A percentile compares a stretch with the other conserved stretches of the same genome.
phyloP scores from a whole-genome alignment of 1,284 basidiomycete species.

The Boletus semigastroideus region DNA sequence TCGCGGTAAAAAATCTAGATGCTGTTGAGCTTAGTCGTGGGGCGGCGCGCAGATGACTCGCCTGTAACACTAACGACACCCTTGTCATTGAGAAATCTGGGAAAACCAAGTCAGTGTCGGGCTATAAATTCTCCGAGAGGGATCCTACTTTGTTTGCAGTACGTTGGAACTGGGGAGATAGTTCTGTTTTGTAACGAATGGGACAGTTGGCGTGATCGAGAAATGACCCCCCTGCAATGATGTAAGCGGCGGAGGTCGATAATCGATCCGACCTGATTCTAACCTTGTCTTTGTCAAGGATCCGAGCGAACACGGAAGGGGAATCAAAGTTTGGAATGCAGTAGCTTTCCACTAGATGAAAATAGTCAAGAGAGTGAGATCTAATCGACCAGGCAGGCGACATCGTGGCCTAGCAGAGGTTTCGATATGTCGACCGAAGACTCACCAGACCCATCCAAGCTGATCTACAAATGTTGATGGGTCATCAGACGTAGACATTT shows the following conservation, averaged over 20 bases:
- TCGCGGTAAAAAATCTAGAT: conserved; percentile 76
- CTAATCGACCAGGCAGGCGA: neutral
- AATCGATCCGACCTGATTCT: neutral
- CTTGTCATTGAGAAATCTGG: conserved; percentile 73
- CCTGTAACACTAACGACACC: conserved; percentile 82
- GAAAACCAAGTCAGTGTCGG: neutral
- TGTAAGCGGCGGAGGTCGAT: conserved; percentile 4
- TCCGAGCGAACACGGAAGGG: conserved; percentile 85
- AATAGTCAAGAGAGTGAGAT: conserved; percentile 4
- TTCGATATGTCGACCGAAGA: conserved; percentile 3
- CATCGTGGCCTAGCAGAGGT: neutral
- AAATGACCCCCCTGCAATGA: conserved; percentile 84
- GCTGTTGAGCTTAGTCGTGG: neutral
- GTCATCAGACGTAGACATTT: conserved; percentile 8
- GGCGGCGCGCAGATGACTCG: conserved; percentile 20
- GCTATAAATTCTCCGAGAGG: neutral
- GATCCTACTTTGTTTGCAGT: conserved; percentile 71
- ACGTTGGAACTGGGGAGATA: conserved; percentile 89
- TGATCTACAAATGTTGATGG: conserved; percentile 44
- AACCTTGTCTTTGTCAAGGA: conserved; percentile 80
- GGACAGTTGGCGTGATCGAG: conserved; percentile 69
- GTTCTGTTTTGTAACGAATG: conserved; percentile 78
- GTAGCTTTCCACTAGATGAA: conserved; percentile 74
- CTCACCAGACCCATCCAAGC: conserved; percentile 77
- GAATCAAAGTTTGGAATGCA: conserved; percentile 94